A percentile compares a stretch with the other conserved stretches of the same genome.
Evolutionary conservation across 345 rosid species (phyloP).

Genomic region (Eutrema heterophyllum): DNA sequence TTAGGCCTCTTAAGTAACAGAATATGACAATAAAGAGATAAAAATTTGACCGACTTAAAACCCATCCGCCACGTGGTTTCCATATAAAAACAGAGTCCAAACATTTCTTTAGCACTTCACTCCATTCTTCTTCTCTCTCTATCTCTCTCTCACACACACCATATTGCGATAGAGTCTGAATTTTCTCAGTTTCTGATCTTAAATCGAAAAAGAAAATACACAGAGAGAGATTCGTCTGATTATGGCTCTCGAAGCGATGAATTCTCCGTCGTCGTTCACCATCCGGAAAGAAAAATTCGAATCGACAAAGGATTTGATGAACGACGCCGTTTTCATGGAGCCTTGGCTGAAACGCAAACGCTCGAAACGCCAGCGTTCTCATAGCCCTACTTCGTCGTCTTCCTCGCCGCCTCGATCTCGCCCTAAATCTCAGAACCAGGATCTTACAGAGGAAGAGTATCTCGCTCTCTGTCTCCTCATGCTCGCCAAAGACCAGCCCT

Average conservation of each 20-base stretch:
- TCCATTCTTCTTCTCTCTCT: conserved; percentile 1
- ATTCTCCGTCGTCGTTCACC: conserved; percentile 34
- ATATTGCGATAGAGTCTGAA: conserved; percentile 1
- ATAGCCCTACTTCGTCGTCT: conserved; percentile 31
- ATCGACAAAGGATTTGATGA: conserved; percentile 19
- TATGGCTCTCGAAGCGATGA: conserved; percentile 78
- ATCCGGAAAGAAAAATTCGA: not conserved
- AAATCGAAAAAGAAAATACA: not conserved
- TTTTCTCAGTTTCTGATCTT: not conserved
- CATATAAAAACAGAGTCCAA: conserved; percentile 31
- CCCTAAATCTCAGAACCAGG: not conserved
- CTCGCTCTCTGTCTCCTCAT: conserved; percentile 77
- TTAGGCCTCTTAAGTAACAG: conserved; percentile 6
- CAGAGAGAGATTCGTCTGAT: not conserved
- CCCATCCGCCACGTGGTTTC: conserved; percentile 30
- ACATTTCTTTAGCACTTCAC: conserved; percentile 24
- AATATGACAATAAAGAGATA: conserved; percentile 3
- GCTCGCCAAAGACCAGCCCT: conserved; percentile 55
- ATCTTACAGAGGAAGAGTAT: conserved; percentile 55
- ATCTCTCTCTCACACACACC: not conserved
- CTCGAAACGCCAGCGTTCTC: conserved; percentile 49
- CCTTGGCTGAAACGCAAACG: conserved; percentile 66
- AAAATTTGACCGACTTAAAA: conserved; percentile 66
- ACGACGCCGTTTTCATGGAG: conserved; percentile 38
- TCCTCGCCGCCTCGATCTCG: conserved; percentile 24